phyloP scores from a whole-genome alignment of 2,329 filamentous ascomycete genomes.

The Nectriaceae sp. region DNA sequence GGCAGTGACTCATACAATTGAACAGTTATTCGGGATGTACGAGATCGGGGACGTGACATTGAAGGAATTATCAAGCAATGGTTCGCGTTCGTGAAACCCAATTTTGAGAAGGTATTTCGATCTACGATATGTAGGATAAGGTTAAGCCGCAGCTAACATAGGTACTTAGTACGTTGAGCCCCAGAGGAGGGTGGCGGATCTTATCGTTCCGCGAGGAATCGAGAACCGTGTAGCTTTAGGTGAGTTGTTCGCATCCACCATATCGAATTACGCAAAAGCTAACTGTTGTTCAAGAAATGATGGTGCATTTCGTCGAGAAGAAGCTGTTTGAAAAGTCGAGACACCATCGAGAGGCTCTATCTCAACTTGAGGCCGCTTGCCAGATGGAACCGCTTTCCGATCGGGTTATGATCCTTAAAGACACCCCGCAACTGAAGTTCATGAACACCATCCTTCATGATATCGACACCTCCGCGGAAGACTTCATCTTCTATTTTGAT shows the following conservation, averaged over 20 bases:
- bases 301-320: conserved; percentile 88
- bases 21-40: conserved; percentile 81
- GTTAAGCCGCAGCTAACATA: conserved; percentile 10
- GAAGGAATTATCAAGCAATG: conserved; percentile 98
- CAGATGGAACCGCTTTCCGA: conserved; percentile 72
- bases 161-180: conserved; percentile 76
- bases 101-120: conserved; percentile 71
- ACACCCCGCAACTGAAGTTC: conserved; percentile 78
- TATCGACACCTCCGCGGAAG: conserved; percentile 75
- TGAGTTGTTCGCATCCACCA: conserved; percentile 41
- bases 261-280: not conserved
- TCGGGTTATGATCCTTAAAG: conserved; percentile 72
- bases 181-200: conserved; percentile 86
- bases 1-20: not conserved
- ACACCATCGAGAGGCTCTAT: conserved; percentile 77
- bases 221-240: conserved; percentile 92
- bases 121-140: not conserved
- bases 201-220: conserved; percentile 92
- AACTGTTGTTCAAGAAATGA: conserved; percentile 67
- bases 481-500: conserved; percentile 98
- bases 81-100: conserved; percentile 95
- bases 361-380: conserved; percentile 71
- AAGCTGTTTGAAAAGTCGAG: conserved; percentile 85
- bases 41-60: conserved; percentile 85
- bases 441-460: conserved; percentile 93